These are phyloP conservation scores for Tolypocladium tundrense DNA, from an alignment of 2,329 filamentous ascomycete genomes.

Conservation along the genomic window DNA sequence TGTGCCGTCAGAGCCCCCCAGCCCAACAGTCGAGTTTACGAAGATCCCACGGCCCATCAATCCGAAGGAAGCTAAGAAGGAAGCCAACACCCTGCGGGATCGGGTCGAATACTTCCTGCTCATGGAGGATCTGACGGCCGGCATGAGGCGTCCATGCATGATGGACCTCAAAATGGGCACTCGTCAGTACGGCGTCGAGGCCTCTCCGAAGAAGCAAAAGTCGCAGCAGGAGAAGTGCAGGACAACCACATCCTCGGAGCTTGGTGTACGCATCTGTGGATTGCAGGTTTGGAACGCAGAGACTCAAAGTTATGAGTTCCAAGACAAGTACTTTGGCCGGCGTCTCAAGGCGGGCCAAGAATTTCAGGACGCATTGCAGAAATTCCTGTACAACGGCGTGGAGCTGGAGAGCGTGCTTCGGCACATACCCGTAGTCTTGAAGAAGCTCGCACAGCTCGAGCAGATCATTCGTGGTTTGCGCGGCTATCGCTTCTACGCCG, in stretches of 20 bases:
- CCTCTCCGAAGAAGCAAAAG: constrained; percentile 79
- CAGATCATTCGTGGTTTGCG: constrained; percentile 68
- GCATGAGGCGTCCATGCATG: constrained; percentile 94
- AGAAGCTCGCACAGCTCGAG: constrained; percentile 76
- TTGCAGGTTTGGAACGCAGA: constrained; percentile 92
- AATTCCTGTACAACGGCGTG: constrained; percentile 84
- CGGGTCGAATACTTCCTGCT: constrained; percentile 89
- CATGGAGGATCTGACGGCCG: constrained; percentile 87
- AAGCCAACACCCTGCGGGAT: constrained; percentile 54
- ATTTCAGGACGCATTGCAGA: constrained; percentile 78
- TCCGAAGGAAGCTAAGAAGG: constrained; percentile 44
- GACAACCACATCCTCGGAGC: constrained; percentile 78
- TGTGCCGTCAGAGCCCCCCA: constrained; percentile 23
- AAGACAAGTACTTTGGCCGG: constrained; percentile 95
- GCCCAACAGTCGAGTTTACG: constrained; percentile 22
- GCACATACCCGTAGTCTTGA: constrained; percentile 79
- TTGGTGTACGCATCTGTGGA: constrained; percentile 89
- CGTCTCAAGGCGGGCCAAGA: constrained; percentile 77
- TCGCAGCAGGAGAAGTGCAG: constrained; percentile 92
- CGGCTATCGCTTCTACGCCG: constrained; percentile 91
- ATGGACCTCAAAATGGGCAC: constrained; percentile 99
- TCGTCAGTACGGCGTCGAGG: constrained; percentile 89
- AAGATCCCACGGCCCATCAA: constrained; percentile 55
- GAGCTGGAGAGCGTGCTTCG: constrained; percentile 69
- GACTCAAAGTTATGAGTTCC: constrained; percentile 79